Base-by-base conservation (phyloP, 495 filamentous ascomycete genomes). In the Trichoderma virens region DNA sequence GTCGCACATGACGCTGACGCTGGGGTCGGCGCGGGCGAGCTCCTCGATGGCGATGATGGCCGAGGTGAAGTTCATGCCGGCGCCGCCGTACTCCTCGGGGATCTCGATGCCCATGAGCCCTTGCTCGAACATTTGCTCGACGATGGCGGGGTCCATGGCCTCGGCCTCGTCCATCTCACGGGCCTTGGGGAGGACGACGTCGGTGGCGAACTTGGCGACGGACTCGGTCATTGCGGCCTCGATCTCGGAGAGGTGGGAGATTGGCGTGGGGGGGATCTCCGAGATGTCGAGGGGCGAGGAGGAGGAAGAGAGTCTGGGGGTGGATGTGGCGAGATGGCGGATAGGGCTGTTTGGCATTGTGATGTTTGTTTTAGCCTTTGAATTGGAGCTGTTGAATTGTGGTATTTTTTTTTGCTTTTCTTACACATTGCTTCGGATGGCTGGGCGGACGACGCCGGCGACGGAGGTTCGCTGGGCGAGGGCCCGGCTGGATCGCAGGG, bases 141-240 rank as follows among this genome's bases (percentile, higher is more conserved):
- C 88, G 31, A 99, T 73, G 3, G 83, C 73, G 0, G 88, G 84
- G 76, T 99, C 95, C 94, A 99, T 99, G 8, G 80, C 75, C 80
- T 99, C 94, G 31, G 88, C 88, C 79, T 99, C 94, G 71, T 99
- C 94, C 94, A 99, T 99, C 30, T 95, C 92, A 27, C 94, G 90
- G 11, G 92, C 92, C 75, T 94, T 96, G 38, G 94, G 95, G 59
- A 91, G 83, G 65, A 99, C 89, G 45, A 90, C 83, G 62, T 96
- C 91, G 68, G 85, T 83, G 65, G 94, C 91, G 70, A 97, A 97
- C 75, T 95, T 96, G 61, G 87, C 86, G 5, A 99, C 93, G 0
- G 87, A 82, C 62, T 99, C 94, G 63, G 86, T 82, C 89, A 99
- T 94, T 69, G 93, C 75, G 9, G 86, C 73, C 76, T 99, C 94